Percentiles rank a stretch among this genome's conserved stretches.
Conservation (phyloP, 164 flowering plant genomes). For the Pachysandra terminalis region DNA sequence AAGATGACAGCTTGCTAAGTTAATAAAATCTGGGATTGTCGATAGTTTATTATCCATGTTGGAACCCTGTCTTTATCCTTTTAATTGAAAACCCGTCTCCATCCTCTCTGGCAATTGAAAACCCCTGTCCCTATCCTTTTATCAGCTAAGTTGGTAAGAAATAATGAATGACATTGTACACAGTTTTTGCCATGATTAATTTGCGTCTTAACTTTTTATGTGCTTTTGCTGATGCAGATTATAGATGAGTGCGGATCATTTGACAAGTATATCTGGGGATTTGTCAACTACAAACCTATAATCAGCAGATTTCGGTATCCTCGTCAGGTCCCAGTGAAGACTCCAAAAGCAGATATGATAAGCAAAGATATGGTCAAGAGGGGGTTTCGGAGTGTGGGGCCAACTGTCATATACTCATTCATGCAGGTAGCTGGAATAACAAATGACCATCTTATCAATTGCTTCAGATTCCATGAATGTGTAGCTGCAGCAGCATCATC, state of each 20-base stretch:
- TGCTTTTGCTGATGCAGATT: conserved; percentile 20
- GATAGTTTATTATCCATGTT: too few species aligned
- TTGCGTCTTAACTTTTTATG: background rate
- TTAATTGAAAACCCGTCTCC: too few species aligned
- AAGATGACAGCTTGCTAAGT: too few species aligned
- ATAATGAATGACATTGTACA: background rate
- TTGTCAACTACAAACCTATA: conserved; percentile 31
- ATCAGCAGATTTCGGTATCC: conserved; percentile 31
- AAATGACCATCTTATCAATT: conserved; percentile 34
- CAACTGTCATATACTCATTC: conserved; percentile 35
- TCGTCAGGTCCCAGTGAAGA: conserved; percentile 36
- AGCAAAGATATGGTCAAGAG: conserved; percentile 38
- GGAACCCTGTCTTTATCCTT: too few species aligned
- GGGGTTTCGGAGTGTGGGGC: conserved; percentile 37
- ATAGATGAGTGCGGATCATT: conserved; percentile 33
- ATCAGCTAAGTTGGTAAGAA: too few species aligned
- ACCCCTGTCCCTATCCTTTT: too few species aligned
- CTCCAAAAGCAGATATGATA: conserved; percentile 34
- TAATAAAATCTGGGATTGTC: too few species aligned
- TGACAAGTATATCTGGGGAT: conserved; percentile 35
- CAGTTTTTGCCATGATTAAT: background rate
- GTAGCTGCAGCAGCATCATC: conserved; percentile 3
- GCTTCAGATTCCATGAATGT: conserved; percentile 36
- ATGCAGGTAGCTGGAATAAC: conserved; percentile 39
- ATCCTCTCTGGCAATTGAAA: too few species aligned